These are phyloP conservation scores for Suhomyces bribrorum DNA, from an alignment of 1,139 yeast genomes.

Conservation along the genomic window DNA sequence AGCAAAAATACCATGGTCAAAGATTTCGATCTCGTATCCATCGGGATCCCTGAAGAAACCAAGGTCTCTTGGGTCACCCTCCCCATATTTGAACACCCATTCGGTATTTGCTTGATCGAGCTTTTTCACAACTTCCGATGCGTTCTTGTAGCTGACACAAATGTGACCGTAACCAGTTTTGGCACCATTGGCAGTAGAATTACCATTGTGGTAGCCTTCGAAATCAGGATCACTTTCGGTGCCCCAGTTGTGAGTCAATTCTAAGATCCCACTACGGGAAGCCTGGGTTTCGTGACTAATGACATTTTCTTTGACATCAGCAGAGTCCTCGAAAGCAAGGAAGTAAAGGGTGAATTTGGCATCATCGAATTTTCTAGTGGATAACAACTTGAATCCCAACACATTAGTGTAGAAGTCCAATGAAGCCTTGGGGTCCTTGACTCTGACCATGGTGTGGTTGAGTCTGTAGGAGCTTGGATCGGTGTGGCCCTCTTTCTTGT, in stretches of 20 bases:
- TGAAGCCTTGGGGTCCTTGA: constrained; percentile 78
- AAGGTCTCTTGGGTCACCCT: constrained; percentile 47
- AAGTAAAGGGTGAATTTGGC: constrained; percentile 88
- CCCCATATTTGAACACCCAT: constrained; percentile 54
- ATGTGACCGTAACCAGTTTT: constrained; percentile 87
- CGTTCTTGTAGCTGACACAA: constrained; percentile 71
- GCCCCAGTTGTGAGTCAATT: constrained; percentile 94
- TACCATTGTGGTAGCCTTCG: constrained; percentile 79
- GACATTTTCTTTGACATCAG: constrained; percentile 38
- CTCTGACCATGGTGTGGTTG: constrained; percentile 92
- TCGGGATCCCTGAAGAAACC: constrained; percentile 92
- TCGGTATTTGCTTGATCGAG: constrained; percentile 43
- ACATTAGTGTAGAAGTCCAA: constrained; percentile 74
- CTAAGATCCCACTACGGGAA: constrained; percentile 67
- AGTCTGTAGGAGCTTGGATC: constrained; percentile 54
- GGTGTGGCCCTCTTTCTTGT: constrained; percentile 40
- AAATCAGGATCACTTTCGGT: constrained; percentile 78
- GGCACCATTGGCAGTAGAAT: constrained; percentile 53
- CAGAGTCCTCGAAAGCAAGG: constrained; percentile 62
- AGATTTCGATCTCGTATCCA: constrained; percentile 79
- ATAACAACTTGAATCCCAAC: constrained; percentile 75
- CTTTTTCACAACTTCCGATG: constrained; percentile 54
- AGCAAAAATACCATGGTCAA: constrained; percentile 30
- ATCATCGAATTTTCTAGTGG: constrained; percentile 53
- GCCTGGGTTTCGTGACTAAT: constrained; percentile 32